A percentile compares a stretch with the other conserved stretches of the same genome.
These are phyloP conservation scores for Geoglossum cookeanum DNA, from an alignment of 2,329 filamentous ascomycete species.

Conservation along the genomic window DNA sequence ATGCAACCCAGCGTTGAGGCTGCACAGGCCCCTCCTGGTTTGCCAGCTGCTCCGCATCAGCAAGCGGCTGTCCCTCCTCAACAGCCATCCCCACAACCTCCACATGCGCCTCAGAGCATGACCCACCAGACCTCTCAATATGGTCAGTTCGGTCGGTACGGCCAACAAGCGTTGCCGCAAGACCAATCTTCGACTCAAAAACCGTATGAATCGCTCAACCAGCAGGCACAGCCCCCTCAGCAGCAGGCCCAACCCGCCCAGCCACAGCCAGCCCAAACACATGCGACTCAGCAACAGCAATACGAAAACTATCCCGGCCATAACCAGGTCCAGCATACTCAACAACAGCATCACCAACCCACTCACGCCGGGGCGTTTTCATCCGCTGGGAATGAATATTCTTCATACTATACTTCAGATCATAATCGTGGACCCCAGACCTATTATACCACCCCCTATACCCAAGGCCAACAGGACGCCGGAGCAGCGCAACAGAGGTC, in stretches of 20 bases:
- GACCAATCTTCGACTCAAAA: slow-evolving; percentile 52
- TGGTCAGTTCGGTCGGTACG: slow-evolving; percentile 53
- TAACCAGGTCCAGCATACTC: slow-evolving; percentile 34
- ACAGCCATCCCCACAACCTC: slow-evolving; percentile 16
- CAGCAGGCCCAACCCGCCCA: background rate
- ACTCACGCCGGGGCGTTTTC: slow-evolving; percentile 44
- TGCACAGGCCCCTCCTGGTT: slow-evolving; percentile 27
- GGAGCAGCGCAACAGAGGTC: slow-evolving; percentile 53
- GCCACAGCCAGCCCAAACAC: slow-evolving; percentile 33
- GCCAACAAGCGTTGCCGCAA: slow-evolving; percentile 37
- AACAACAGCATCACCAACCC: slow-evolving; percentile 24
- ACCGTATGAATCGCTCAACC: slow-evolving; percentile 69
- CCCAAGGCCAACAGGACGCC: slow-evolving; percentile 54
- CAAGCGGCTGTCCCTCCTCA: slow-evolving; percentile 21
- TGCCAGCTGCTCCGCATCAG: slow-evolving; percentile 19
- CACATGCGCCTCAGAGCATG: slow-evolving; percentile 21
- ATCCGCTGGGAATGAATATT: slow-evolving; percentile 61
- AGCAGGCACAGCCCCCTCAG: slow-evolving; percentile 48
- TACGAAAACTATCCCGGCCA: slow-evolving; percentile 29
- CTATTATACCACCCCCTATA: slow-evolving; percentile 37
- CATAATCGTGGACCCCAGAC: slow-evolving; percentile 53
- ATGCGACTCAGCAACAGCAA: slow-evolving; percentile 29
- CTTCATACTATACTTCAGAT: slow-evolving; percentile 67
- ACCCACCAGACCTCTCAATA: slow-evolving; percentile 20
- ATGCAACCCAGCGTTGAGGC: slow-evolving; percentile 22